These are phyloP conservation scores for Epicoccum sorghinum DNA, from an alignment of 2,329 filamentous ascomycete genomes.

Conservation along the genomic window DNA sequence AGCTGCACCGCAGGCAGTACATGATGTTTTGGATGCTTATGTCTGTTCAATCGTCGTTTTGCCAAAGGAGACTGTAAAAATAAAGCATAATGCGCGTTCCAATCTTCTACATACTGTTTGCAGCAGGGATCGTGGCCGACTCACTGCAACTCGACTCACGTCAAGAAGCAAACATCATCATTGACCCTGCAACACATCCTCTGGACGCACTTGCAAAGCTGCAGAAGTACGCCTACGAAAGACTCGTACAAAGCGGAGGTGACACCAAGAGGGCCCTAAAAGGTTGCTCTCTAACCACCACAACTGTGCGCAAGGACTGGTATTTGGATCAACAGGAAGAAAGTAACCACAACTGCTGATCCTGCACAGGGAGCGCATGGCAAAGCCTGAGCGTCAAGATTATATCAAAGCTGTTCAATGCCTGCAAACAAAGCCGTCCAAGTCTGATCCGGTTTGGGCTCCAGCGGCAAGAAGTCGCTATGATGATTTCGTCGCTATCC, in stretches of 20 bases:
- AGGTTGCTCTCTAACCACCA: not conserved
- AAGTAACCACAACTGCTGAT: not conserved
- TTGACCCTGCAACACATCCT: no score
- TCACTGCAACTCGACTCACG: no score
- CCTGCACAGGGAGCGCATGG: not conserved
- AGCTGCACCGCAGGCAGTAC: no score
- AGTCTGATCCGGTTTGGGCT: conserved; percentile 24
- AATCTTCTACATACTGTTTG: no score
- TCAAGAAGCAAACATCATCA: no score
- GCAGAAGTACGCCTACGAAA: not conserved
- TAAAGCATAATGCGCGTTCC: no score
- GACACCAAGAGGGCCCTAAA: not conserved
- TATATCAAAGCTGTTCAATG: conserved; percentile 45
- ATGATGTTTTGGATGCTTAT: no score
- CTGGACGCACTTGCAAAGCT: no score
- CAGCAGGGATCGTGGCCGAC: no score
- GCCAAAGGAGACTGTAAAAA: no score
- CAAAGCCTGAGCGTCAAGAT: not conserved
- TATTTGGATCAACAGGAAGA: not conserved
- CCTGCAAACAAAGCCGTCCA: conserved; percentile 25
- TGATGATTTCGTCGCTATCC: conserved; percentile 40
- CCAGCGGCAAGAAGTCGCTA: conserved; percentile 36
- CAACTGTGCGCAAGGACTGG: not conserved
- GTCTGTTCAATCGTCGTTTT: no score
- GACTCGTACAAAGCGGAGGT: not conserved